Base-by-base conservation (phyloP, 1,139 yeast species). In the Suhomyces yuchorum region DNA sequence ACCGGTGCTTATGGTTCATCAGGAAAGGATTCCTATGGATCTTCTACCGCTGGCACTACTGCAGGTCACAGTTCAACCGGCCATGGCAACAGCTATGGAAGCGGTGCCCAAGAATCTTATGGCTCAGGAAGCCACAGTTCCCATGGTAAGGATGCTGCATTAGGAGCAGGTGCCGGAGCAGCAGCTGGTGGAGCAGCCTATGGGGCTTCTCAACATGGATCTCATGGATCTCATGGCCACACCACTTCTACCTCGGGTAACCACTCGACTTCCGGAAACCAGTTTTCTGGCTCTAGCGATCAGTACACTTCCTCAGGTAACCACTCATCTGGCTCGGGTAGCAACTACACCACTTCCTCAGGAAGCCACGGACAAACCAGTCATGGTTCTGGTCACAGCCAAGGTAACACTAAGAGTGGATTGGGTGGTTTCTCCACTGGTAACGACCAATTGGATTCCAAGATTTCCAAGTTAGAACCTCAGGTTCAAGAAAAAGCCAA, bases 401-500 rank as follows among this genome's bases (percentile, higher is more conserved):
- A 45, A n/a, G 44, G 39, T 12, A 5, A 37, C n/a, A 32, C 34
- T 12, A 39, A 24, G 14, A 18, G 42, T 22, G 52, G 55, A 12
- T 33, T 40, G 22, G 46, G 55, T 22, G 61, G 62, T 8, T 69
- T 71, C 60, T 47, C 69, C 39, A 70, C 75, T 35, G 73, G 75
- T 34, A 68, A 70, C 62, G 54, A 57, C 45, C 60, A 63, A 40
- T 67, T 70, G 56, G 75, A 70, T 49, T 47, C 57, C 40, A 68
- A 68, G 61, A 67, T 70, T 43, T 52, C 74, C 36, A 50, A 61
- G 46, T 67, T 70, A 56, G 71, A 67, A 47, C 66, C 70, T 34
- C 55, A 61, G 18, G 68, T 66, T 34, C 74, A 68, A 53, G 57
- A 67, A 47, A 68, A 68, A 56, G 75, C 75, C 43, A 65, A 67